Evolutionary conservation across 148 eudicot species (phyloP), one percentile per base, ranked within the genome.

Genomic region (Chenopodium formosanum): DNA sequence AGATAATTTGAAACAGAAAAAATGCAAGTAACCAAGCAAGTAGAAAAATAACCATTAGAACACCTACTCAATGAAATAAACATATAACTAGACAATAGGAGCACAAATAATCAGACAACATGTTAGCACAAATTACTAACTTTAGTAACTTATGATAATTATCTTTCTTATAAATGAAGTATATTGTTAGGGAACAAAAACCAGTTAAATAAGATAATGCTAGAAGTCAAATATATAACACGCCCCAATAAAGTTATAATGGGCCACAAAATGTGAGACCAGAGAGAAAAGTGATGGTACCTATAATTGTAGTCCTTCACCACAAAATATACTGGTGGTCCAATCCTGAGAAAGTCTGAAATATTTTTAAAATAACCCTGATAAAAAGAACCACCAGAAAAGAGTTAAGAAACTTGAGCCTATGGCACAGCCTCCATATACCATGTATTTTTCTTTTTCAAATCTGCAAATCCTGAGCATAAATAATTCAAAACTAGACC

Each of bases 311-410:
- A 93, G 86, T 90, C 88, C 85, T 93, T 89, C 72, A 93, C 98
- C 63, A 95, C 97, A 84, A 93, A 95, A 78, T 95, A 95, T 58
- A 95, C 89, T 22, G 98, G 98, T 32, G 98, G 97, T 52, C 98
- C 98, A 64, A 95, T 89, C 89, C 96, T 88, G 75, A 93, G 96
- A 84, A 86, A 86, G 60, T 93, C 91, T 10, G 98, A 87, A 74
- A 90, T 76, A 84, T 95, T 90, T 71, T 85, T 90, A 73, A 95
- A 95, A 80, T 93, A 93, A 77, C 96, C 97, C 97, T 95, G 89
- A 86, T 79, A 64, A 70, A 74, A 82, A 62, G 79, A 14, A 50
- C 1, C 5, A 23, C 1, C 52, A 73, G 31, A n/a, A 75, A 78
- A 72, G 34, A 63, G 48, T 77, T 75, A 46, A 80, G 58, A 78